Conservation (phyloP, 208 protist species). For the Zelonia costaricensis region DNA sequence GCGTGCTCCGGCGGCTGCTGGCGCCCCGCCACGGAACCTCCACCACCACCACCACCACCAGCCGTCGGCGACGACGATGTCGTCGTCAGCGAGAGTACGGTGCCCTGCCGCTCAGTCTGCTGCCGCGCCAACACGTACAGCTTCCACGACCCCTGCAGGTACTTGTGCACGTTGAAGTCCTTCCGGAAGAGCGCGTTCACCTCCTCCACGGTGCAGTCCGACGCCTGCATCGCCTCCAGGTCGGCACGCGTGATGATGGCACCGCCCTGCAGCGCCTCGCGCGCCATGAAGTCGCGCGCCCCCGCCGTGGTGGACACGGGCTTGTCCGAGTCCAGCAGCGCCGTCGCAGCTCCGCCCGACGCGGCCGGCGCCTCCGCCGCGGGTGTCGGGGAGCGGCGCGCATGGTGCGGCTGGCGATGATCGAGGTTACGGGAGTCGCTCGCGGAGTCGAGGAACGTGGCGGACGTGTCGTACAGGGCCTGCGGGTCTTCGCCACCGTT, state of each 20-base stretch:
- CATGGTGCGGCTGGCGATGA: background rate
- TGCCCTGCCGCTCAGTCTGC: conserved; percentile 5
- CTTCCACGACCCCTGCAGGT: conserved; percentile 51
- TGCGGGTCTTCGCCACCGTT: background rate
- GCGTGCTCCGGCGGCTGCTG: conserved; percentile 4
- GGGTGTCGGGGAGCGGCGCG: too few species aligned
- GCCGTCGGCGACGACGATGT: background rate
- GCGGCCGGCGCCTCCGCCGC: background rate
- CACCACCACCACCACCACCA: background rate
- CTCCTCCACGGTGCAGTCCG: conserved; percentile 78
- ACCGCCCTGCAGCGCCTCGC: background rate
- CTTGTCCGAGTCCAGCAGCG: background rate
- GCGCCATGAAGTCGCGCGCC: background rate
- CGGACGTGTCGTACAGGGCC: background rate
- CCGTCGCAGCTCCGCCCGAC: background rate
- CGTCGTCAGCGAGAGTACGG: background rate
- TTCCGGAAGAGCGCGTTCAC: conserved; percentile 74
- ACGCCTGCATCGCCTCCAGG: conserved; percentile 57
- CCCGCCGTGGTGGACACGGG: background rate
- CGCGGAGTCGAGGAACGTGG: background rate
- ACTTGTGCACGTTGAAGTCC: conserved; percentile 75
- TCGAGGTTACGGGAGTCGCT: background rate
- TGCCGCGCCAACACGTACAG: conserved; percentile 12
- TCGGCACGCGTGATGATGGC: conserved; percentile 53
- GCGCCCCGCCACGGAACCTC: too few species aligned